phyloP scores from a whole-genome alignment of 176 grass and related monocot genomes.

The Oryza rufipogon region DNA sequence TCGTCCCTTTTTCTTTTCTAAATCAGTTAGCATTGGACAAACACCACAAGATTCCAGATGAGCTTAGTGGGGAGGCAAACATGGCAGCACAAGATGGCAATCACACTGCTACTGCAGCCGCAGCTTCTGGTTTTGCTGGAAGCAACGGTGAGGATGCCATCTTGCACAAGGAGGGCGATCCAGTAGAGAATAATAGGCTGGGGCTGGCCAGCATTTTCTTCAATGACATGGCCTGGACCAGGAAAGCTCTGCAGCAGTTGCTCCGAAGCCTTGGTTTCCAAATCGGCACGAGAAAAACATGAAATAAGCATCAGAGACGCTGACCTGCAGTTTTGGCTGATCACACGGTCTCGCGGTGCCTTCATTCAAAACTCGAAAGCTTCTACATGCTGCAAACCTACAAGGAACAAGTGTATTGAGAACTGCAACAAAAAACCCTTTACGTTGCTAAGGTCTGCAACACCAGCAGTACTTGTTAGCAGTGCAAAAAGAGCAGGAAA shows the following conservation, averaged over 20 bases:
- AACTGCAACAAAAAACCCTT: not conserved
- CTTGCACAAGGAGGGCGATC: conserved; percentile 11
- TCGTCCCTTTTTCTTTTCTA: conserved; percentile 15
- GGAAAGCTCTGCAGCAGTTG: conserved; percentile 48
- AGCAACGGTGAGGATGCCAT: not conserved
- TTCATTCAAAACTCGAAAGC: not conserved
- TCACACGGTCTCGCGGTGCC: not conserved
- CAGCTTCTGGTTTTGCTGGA: conserved; percentile 12
- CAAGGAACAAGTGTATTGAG: not conserved
- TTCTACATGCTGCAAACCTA: not conserved
- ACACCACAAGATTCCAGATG: not conserved
- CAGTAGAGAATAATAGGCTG: not conserved
- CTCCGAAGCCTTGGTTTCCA: conserved; percentile 56
- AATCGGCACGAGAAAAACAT: conserved; percentile 46
- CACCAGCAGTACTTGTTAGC: not conserved
- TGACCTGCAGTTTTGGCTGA: conserved; percentile 17
- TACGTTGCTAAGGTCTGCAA: not conserved
- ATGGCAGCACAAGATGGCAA: conserved; percentile 3
- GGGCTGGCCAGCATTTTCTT: conserved; percentile 20
- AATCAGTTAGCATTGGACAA: conserved; percentile 31
- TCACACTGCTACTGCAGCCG: not conserved
- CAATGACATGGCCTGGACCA: conserved; percentile 62
- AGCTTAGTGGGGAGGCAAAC: not conserved
- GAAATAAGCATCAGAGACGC: conserved; percentile 1
- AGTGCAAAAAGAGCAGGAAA: not conserved